Percentiles rank a stretch among this genome's conserved stretches.
phyloP scores from a whole-genome alignment of 1,284 basidiomycete species.

The Hemileia vastatrix region DNA sequence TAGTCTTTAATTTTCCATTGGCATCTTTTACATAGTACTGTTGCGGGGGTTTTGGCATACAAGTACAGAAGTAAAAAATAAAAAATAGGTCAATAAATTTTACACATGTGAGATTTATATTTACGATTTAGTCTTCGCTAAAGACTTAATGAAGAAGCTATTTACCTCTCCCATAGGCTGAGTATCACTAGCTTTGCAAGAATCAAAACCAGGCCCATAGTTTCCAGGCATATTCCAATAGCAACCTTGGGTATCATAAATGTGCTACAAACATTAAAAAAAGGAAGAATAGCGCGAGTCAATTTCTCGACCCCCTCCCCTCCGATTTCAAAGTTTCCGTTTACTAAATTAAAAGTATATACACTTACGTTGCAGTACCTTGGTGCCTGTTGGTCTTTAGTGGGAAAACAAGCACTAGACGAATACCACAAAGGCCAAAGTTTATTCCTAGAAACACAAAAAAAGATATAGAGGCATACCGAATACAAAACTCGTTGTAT shows the following conservation, averaged over 20 bases:
- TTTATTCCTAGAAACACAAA: neutral
- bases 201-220: constrained; percentile 34
- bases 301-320: neutral
- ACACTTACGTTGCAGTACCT: neutral
- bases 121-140: too few relatives aligned
- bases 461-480: neutral
- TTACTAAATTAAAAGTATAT: too few relatives aligned
- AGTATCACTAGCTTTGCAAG: constrained; percentile 34
- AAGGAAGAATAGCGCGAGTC: neutral
- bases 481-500: neutral
- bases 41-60: too few relatives aligned
- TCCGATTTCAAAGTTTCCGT: too few relatives aligned
- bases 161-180: constrained; percentile 30
- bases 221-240: constrained; percentile 33
- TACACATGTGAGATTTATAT: too few relatives aligned
- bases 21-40: too few relatives aligned
- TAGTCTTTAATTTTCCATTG: too few relatives aligned
- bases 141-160: neutral
- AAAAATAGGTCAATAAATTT: too few relatives aligned
- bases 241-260: constrained; percentile 30
- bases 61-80: too few relatives aligned
- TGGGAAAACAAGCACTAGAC: neutral
- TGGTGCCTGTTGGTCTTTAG: neutral
- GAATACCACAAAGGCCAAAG: neutral
- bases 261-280: constrained; percentile 10